phyloP scores from a whole-genome alignment of 2,329 filamentous ascomycete genomes.

The Sporothrix luriei region DNA sequence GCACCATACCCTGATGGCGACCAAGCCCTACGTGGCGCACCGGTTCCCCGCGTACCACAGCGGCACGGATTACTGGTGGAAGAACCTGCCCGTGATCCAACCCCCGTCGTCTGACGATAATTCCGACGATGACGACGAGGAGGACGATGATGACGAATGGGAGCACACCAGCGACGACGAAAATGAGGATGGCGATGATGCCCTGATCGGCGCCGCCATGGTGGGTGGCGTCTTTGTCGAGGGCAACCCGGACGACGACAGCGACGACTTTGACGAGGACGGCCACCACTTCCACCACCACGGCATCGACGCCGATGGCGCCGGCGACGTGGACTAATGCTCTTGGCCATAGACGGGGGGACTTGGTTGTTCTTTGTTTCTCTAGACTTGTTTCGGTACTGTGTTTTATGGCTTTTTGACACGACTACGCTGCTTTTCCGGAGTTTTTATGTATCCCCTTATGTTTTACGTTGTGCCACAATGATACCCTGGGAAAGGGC shows the following conservation, averaged over 20 bases:
- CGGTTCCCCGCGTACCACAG: background rate
- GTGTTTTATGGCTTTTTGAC: background rate
- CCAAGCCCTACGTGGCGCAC: background rate
- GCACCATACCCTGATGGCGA: constrained; percentile 3
- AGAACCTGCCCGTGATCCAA: background rate
- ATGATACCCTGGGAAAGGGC: constrained; percentile 23
- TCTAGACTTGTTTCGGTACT: background rate
- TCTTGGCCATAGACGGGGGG: background rate
- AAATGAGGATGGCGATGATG: background rate
- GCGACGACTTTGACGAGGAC: background rate
- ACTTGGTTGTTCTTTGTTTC: background rate
- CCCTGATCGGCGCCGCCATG: background rate
- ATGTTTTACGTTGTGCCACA: background rate
- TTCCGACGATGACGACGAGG: background rate
- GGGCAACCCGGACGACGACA: background rate
- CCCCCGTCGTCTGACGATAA: background rate
- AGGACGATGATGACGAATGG: background rate
- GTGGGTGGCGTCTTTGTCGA: background rate
- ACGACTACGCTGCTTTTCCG: background rate
- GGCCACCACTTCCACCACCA: constrained; percentile 13
- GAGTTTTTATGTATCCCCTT: background rate
- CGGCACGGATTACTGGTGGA: constrained; percentile 8
- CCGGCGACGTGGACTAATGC: background rate
- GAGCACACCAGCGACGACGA: background rate
- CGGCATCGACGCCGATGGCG: background rate